Percentiles rank a stretch among this genome's conserved stretches.
These are phyloP conservation scores for Chenopodium album DNA, from an alignment of 148 eudicot genomes.

Conservation along the genomic window DNA sequence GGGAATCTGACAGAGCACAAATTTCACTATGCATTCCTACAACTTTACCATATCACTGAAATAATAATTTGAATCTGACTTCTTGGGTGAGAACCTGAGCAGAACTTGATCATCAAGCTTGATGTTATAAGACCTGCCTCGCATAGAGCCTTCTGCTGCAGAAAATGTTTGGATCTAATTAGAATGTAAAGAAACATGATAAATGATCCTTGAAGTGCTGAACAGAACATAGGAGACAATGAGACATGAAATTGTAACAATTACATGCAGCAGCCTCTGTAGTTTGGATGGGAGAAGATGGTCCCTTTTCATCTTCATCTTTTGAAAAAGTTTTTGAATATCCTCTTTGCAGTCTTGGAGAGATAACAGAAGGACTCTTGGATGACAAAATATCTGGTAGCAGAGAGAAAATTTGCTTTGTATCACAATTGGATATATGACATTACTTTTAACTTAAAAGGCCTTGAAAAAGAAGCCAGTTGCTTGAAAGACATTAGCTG, in stretches of 20 bases:
- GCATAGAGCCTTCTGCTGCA: conserved; percentile 96
- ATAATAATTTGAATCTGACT: conserved; percentile 87
- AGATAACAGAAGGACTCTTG: conserved; percentile 41
- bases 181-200: conserved; percentile 22
- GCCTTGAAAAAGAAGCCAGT: not conserved
- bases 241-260: conserved; percentile 20
- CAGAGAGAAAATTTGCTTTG: conserved; percentile 13
- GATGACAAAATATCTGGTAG: conserved; percentile 53
- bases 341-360: conserved; percentile 48
- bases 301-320: conserved; percentile 52
- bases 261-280: conserved; percentile 79
- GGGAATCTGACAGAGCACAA: conserved; percentile 6
- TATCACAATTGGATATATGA: not conserved
- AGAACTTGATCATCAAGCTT: conserved; percentile 95
- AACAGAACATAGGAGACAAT: conserved; percentile 10
- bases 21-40: conserved; percentile 1
- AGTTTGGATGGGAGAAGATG: conserved; percentile 42
- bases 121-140: conserved; percentile 96
- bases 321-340: conserved; percentile 43
- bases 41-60: conserved; percentile 85
- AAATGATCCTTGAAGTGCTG: not conserved
- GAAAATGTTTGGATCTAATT: conserved; percentile 53
- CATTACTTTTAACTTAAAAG: not conserved
- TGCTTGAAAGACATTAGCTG: not conserved
- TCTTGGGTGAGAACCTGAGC: conserved; percentile 90